phyloP scores from a whole-genome alignment of 306 rosid species.

The Rubus parviflorus region DNA sequence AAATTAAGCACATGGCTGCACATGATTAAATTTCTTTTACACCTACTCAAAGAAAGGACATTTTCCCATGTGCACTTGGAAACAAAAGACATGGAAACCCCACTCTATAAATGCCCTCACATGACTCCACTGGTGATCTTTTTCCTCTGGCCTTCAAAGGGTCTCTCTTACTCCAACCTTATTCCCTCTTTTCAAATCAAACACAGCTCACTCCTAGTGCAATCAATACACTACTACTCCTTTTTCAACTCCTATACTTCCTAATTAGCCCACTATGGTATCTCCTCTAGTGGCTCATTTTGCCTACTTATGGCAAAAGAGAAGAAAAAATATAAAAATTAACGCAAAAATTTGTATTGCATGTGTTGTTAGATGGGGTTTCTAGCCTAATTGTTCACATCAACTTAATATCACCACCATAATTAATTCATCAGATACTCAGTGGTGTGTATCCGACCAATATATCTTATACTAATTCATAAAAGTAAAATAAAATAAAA shows the following conservation, averaged over 20 bases:
- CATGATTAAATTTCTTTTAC: constrained; percentile 51
- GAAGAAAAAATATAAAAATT: not conserved
- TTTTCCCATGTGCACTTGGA: constrained; percentile 67
- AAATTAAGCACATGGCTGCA: constrained; percentile 66
- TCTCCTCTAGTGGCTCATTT: not conserved
- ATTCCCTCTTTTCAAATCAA: constrained; percentile 52
- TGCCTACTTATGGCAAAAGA: not conserved
- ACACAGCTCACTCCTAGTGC: constrained; percentile 44
- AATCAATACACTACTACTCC: not conserved
- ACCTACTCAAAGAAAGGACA: constrained; percentile 42
- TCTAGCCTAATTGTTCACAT: too few species aligned
- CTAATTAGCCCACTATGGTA: not conserved
- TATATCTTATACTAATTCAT: too few species aligned
- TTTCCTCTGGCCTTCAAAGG: constrained; percentile 32
- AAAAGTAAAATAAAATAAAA: too few species aligned
- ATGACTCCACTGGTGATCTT: constrained; percentile 49
- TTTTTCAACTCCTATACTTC: not conserved
- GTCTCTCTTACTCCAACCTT: constrained; percentile 26
- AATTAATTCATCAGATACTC: too few species aligned
- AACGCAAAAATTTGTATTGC: too few species aligned
- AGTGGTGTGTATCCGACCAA: too few species aligned
- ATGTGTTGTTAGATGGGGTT: too few species aligned
- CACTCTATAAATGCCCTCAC: constrained; percentile 74
- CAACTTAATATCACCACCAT: too few species aligned
- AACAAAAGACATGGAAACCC: constrained; percentile 53